Conservation (phyloP, 352 stramenopile species). For the Globisporangium uncinulatum region DNA sequence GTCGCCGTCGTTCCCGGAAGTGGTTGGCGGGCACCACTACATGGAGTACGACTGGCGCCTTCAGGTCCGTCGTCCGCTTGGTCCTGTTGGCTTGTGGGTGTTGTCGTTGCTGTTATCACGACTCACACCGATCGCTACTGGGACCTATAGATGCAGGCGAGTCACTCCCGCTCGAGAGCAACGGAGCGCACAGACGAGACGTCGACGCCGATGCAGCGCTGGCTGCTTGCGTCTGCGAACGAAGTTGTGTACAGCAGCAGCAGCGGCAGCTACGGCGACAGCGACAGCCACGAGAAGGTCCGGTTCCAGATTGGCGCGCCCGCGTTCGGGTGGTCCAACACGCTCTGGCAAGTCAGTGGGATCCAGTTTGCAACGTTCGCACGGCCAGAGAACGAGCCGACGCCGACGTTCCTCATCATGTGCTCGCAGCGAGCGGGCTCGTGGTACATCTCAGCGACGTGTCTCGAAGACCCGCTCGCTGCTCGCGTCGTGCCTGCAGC, state of each 20-base stretch:
- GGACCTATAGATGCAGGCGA: neutral
- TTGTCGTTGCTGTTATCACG: neutral
- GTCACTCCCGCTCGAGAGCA: constrained; percentile 1
- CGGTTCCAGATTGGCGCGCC: constrained; percentile 69
- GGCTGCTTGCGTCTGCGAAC: constrained; percentile 27
- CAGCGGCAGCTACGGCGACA: constrained; percentile 1
- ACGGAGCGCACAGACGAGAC: neutral
- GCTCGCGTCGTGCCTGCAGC: constrained; percentile 5
- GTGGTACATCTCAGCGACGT: constrained; percentile 62
- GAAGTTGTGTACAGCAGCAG: constrained; percentile 5
- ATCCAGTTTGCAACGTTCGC: constrained; percentile 79
- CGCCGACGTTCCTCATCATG: constrained; percentile 62
- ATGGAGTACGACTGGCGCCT: constrained; percentile 77
- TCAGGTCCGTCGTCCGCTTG: constrained; percentile 18
- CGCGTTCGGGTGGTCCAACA: constrained; percentile 67
- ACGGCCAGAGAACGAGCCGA: constrained; percentile 10
- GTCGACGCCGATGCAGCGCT: constrained; percentile 18
- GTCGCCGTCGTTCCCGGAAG: constrained; percentile 39
- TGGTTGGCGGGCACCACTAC: constrained; percentile 41
- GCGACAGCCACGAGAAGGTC: constrained; percentile 15
- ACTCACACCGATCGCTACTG: neutral
- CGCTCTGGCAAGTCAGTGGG: constrained; percentile 71
- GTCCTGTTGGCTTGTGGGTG: neutral
- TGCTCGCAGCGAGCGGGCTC: constrained; percentile 58
- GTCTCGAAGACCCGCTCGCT: constrained; percentile 46